Base-by-base conservation (phyloP, 1,139 yeast genomes). In the Magnusiomyces tetraspermus region DNA sequence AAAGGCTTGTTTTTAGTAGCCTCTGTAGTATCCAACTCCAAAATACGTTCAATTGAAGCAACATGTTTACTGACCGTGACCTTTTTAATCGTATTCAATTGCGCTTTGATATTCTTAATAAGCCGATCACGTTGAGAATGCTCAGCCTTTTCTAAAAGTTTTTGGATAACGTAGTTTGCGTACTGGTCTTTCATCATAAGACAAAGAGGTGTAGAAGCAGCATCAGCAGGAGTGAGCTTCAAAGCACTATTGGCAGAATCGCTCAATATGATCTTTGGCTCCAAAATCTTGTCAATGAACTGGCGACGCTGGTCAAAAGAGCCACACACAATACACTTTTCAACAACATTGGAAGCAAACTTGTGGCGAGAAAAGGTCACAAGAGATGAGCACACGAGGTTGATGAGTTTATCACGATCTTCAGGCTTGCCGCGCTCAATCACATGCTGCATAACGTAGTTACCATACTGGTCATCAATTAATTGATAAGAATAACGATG, bases 151-250 rank as follows among this genome's bases (percentile, higher is more conserved):
- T 87, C 96, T 41, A 92, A 89, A 62, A 94, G 76, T 67, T 92
- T 92, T 69, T 92, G 98, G 54, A 92, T 88, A 47, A 92, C 99
- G 66, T 92, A 92, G 68, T 92, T 92, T 22, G 97, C 98, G 71
- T 85, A 94, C 67, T 92, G 98, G 68, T 92, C 98, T 67, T 88
- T 87, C 89, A 94, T 90, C 97, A 92, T 89, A 46, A 76, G 79
- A 21, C 41, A 17, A 11, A 46, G 30, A 10, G 49, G 42, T 13
- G 49, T 22, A 21, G 31, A 21, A 51, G 55, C 68, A 17, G 69
- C 68, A 48, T 66, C 68, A 23, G 51, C 50, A 4, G 46, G 22
- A 24, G 22, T 10, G 11, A 21, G 3, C 8, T 17, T 19, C 6
- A 24, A 38, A 17, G 10, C 22, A 30, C 71, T 64, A 21, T 21